A percentile compares a stretch with the other conserved stretches of the same genome.
Evolutionary conservation across 441 rosid species (phyloP).

Genomic region (Arabidopsis lyrata): DNA sequence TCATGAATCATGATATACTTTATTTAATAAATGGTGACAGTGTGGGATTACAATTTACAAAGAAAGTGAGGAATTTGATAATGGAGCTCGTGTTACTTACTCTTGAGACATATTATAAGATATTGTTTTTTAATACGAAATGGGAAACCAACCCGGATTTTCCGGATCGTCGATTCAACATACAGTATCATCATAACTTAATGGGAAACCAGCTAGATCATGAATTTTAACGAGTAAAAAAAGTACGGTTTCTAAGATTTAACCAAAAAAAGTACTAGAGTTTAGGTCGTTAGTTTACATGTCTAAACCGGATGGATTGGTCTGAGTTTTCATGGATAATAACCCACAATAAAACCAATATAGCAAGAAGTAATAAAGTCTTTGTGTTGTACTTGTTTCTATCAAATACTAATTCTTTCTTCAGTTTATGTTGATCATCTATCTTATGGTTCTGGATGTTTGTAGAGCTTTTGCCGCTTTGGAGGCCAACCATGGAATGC

Average conservation of each 20-base stretch:
- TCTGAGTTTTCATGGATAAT: not conserved
- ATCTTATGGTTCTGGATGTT: conserved; percentile 33
- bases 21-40: not conserved
- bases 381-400: not conserved
- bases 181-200: too few relatives aligned
- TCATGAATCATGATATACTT: not conserved
- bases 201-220: too few relatives aligned
- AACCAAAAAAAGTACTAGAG: too few relatives aligned
- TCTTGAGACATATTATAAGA: not conserved
- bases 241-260: too few relatives aligned
- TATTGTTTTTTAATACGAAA: too few relatives aligned
- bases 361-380: not conserved
- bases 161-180: not conserved
- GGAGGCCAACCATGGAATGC: conserved; percentile 67
- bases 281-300: not conserved
- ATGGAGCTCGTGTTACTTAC: not conserved
- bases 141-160: not conserved
- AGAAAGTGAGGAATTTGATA: not conserved
- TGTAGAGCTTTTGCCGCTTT: conserved; percentile 64
- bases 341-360: not conserved
- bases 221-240: too few relatives aligned
- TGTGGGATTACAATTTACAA: not conserved
- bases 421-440: not conserved
- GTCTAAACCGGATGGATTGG: not conserved
- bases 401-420: not conserved